phyloP scores from a whole-genome alignment of 768 basidiomycete species.

The Russula earlei region DNA sequence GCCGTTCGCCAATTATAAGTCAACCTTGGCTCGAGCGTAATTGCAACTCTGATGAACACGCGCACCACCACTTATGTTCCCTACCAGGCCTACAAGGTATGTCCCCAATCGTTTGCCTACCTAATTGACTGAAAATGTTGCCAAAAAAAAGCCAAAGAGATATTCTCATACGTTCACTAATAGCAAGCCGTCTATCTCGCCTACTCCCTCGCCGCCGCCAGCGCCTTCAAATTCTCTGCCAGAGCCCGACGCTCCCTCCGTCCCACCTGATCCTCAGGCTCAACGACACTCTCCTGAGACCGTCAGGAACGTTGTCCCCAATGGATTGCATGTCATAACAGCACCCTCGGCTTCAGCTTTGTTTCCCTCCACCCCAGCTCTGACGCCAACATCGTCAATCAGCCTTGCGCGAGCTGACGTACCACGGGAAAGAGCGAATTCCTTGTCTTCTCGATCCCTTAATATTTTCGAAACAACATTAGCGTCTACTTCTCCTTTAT shows the following conservation, averaged over 20 bases:
- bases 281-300: background rate
- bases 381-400: background rate
- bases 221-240: background rate
- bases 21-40: too few relatives aligned
- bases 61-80: slow-evolving; percentile 37
- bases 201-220: slow-evolving; percentile 15
- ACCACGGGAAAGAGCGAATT: background rate
- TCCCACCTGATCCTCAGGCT: background rate
- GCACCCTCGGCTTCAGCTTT: background rate
- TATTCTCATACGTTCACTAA: slow-evolving; percentile 35
- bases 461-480: background rate
- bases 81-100: slow-evolving; percentile 43
- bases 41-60: slow-evolving; percentile 22
- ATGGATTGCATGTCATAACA: background rate
- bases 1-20: background rate
- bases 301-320: background rate
- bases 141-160: slow-evolving; percentile 34
- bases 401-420: background rate
- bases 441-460: background rate
- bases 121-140: background rate
- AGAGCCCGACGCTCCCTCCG: background rate
- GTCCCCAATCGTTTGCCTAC: slow-evolving; percentile 1
- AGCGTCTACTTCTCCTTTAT: background rate
- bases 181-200: slow-evolving; percentile 17
- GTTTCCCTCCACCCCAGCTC: background rate